Conservation (phyloP, 2,329 filamentous ascomycete species). For the Botryotinia globosa region DNA sequence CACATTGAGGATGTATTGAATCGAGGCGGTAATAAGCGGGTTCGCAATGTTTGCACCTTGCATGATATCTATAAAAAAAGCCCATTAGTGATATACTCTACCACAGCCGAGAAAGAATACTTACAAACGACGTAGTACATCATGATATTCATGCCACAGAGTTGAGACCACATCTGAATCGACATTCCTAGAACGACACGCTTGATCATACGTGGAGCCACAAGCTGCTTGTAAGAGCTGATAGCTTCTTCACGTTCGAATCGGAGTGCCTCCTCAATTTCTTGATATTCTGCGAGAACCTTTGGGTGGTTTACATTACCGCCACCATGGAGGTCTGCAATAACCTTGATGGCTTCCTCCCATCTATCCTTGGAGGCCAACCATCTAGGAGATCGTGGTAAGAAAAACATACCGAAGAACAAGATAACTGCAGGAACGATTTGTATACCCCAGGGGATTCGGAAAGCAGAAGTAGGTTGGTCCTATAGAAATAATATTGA, state of each 20-base stretch:
- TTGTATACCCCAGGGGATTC: slow-evolving; percentile 61
- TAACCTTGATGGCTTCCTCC: slow-evolving; percentile 59
- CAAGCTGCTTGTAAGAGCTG: slow-evolving; percentile 67
- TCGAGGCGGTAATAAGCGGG: slow-evolving; percentile 62
- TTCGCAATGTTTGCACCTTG: slow-evolving; percentile 57
- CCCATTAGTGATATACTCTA: not conserved
- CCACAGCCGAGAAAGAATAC: not conserved
- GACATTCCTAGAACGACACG: slow-evolving; percentile 68
- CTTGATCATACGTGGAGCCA: slow-evolving; percentile 69
- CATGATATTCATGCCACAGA: slow-evolving; percentile 74
- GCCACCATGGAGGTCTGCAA: slow-evolving; percentile 57
- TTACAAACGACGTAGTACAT: slow-evolving; percentile 64
- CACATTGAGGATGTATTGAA: slow-evolving; percentile 78
- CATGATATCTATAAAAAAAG: slow-evolving; percentile 59
- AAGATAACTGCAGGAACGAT: slow-evolving; percentile 54
- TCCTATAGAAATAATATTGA: slow-evolving; percentile 28
- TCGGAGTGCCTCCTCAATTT: slow-evolving; percentile 70
- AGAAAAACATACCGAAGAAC: slow-evolving; percentile 56
- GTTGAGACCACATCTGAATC: slow-evolving; percentile 72
- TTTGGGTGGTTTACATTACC: slow-evolving; percentile 56
- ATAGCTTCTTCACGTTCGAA: slow-evolving; percentile 71
- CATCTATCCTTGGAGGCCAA: slow-evolving; percentile 65
- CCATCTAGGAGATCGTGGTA: slow-evolving; percentile 67
- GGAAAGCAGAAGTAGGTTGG: slow-evolving; percentile 54
- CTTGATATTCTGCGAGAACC: slow-evolving; percentile 61